Base-by-base conservation (phyloP, 192 early-diverging fungal genomes). In the Phlyctochytrium bullatum region DNA sequence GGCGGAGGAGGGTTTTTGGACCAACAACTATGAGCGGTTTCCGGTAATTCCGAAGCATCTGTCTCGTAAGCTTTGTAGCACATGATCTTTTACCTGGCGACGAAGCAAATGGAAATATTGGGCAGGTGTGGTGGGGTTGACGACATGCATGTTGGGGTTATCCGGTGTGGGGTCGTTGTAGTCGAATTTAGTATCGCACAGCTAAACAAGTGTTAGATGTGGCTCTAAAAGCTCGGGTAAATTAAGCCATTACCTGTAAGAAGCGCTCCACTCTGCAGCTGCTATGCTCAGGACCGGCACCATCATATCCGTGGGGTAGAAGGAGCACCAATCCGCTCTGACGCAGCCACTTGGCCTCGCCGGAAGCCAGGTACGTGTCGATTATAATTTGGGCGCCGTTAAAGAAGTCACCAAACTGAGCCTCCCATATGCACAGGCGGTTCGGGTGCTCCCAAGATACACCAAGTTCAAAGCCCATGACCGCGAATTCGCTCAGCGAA, bases 61-160 rank as follows among this genome's bases (percentile, higher is more conserved):
- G n/a, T n/a, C n/a, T n/a, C n/a, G n/a, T n/a, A n/a, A n/a, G n/a
- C 80, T 87, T 73, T 4, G 64, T 32, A 30, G 58, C 36, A 27
- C 20, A 61, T 64, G 75, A 88, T 82, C n/a, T n/a, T n/a, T n/a
- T n/a, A n/a, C n/a, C 73, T 98, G 96, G 36, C 96, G 87, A 35
- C 96, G 86, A n/a, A 98, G 77, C 36, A 93, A 78, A 74, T 98
- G 96, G 85, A 97, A 98, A 74, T 93, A 94, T 73, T 98, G 94
- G 1, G 93, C 93, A 0, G 96, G 96, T 3, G 81, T 83, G 17
- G 94, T 96, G n/a, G 91, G 91, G 52, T 93, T 89, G 1, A 88
- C 92, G 17, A 98, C 86, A 66, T 94, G 93, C 91, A 96, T 91
- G 75, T 98, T 98, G 33, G 91, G 88, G 77, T 95, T 92, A 60